phyloP scores from a whole-genome alignment of 1,139 yeast species.

The Saccharomycopsis phalli region DNA sequence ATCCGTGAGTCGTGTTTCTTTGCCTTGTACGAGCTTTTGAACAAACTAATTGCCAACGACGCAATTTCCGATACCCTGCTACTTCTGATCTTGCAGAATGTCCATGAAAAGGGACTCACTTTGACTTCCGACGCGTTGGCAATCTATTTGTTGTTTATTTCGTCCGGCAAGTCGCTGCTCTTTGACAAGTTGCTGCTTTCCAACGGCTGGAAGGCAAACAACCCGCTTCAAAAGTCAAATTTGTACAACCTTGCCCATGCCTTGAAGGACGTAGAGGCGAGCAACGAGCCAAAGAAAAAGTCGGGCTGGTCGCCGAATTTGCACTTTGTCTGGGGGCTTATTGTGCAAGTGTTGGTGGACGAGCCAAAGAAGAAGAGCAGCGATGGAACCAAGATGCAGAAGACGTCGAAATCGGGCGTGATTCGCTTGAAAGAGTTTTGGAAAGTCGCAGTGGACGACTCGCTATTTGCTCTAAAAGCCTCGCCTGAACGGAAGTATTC shows the following conservation, averaged over 20 bases:
- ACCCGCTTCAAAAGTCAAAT: constrained; percentile 69
- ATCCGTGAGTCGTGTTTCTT: constrained; percentile 72
- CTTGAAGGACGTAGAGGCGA: constrained; percentile 44
- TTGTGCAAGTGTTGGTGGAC: constrained; percentile 35
- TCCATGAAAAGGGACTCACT: constrained; percentile 48
- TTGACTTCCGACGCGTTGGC: constrained; percentile 78
- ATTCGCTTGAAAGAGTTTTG: constrained; percentile 63
- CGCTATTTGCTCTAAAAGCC: constrained; percentile 64
- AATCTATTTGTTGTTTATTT: constrained; percentile 45
- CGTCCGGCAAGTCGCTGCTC: constrained; percentile 26
- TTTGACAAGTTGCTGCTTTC: constrained; percentile 27
- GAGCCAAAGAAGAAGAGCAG: constrained; percentile 4
- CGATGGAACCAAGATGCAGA: constrained; percentile 23
- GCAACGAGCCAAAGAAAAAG: constrained; percentile 27
- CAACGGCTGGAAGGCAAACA: constrained; percentile 55
- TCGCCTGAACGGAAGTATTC: constrained; percentile 81
- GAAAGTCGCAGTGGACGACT: constrained; percentile 72
- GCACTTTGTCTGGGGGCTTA: constrained; percentile 77
- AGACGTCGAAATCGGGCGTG: constrained; percentile 20
- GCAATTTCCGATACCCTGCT: constrained; percentile 2
- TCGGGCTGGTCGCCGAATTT: constrained; percentile 62
- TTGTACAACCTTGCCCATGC: constrained; percentile 52
- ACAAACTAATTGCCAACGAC: constrained; percentile 25
- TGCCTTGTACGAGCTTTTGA: constrained; percentile 52
- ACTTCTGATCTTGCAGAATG: constrained; percentile 28